Evolutionary conservation across 164 flowering plant species (phyloP), one percentile per base, ranked within the genome.

Genomic region (Berberis thunbergii): DNA sequence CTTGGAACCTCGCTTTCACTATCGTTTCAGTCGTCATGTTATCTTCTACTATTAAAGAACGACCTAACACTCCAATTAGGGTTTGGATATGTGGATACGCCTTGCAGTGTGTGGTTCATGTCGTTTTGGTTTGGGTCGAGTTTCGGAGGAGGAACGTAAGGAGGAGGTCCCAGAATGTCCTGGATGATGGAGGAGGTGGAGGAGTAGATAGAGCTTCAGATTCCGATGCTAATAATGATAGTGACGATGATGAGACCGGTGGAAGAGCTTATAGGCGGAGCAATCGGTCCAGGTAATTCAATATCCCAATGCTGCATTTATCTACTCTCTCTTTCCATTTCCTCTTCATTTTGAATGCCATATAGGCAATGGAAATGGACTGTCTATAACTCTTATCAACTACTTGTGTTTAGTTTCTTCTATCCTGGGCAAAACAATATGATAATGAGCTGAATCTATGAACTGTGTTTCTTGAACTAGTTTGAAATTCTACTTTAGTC

Each of bases 1-100:
- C 78, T 68, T 94, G 99, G 99, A 94, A 94, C 68, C 46, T 81
- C 11, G 86, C 84, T 2, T 89, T 94, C 54, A 84, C 84, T 13
- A 64, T 79, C 13, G 96, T 78, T 8, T 83, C 97, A 54, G 63
- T 81, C 45, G 83, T 75, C 52, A 74, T 88, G 83, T 65, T 88
- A 59, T 54, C 65, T 9, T 70, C 64, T 7, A 84, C 86, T 3
- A 40, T 52, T 7, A 41, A 60, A 2, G 95, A 88, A 77, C 45
- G 42, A 13, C 86, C 95, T 2, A 77, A 75, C 61, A 73, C 78
- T 59, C 91, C 89, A 26, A 69, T 88, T 61, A 73, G 95, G 69
- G 45, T 88, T 12, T 88, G 95, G 95, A 81, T 88, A 66, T 70
- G 80, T 49, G 89, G 87, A 6, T 88, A 88, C 63, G 85, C 86